Conservation (phyloP, 176 grass and related monocot genomes). For the Puccinellia tenuiflora region DNA sequence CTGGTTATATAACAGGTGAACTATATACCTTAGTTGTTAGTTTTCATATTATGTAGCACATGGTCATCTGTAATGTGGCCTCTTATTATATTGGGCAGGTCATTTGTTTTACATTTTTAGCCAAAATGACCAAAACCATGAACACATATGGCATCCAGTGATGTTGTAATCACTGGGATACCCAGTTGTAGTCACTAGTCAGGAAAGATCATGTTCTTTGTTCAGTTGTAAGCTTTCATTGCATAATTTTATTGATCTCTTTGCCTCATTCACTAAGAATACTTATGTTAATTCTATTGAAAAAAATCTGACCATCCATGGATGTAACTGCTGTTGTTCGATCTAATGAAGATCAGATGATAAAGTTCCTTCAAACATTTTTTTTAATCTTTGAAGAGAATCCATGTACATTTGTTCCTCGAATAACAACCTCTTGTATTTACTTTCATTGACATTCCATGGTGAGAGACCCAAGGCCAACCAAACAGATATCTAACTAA, state of each 20-base stretch:
- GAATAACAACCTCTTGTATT: not conserved
- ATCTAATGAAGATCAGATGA: not conserved
- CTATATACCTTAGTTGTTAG: conserved; percentile 1
- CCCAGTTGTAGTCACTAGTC: not conserved
- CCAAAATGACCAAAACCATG: not conserved
- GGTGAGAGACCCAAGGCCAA: not conserved
- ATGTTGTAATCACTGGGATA: not conserved
- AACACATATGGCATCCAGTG: not conserved
- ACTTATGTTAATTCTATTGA: not conserved
- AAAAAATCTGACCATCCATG: not conserved
- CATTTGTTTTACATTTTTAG: not conserved
- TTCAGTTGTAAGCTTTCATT: not conserved
- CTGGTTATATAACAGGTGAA: conserved; percentile 96
- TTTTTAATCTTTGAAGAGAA: not conserved
- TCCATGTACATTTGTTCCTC: not conserved
- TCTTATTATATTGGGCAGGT: not conserved
- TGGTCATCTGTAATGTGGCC: not conserved
- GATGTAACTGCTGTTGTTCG: not conserved
- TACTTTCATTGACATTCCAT: not conserved
- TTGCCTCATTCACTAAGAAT: not conserved
- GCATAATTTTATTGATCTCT: not conserved
- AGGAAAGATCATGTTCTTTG: not conserved
- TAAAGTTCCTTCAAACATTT: not conserved
- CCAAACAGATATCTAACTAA: not conserved
- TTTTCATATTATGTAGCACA: not conserved